Evolutionary conservation across 495 filamentous ascomycete species (phyloP).

Genomic region (Cetradonia linearis): DNA sequence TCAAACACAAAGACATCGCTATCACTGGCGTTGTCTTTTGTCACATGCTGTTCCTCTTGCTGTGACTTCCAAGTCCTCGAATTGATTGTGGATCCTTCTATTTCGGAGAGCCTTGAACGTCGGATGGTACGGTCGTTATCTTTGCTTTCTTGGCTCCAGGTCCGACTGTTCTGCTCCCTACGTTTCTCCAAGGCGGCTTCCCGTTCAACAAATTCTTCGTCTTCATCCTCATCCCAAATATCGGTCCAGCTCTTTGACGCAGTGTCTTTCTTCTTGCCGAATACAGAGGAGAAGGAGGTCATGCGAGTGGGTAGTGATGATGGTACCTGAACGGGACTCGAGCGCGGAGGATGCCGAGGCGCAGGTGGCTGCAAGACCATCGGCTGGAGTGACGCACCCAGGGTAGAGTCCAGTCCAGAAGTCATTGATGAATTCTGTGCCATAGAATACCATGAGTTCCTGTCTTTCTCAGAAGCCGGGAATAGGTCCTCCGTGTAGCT

Average conservation of each 20-base stretch:
- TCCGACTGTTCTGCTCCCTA: slow-evolving; percentile 66
- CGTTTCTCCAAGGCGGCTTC: slow-evolving; percentile 50
- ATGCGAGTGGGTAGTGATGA: slow-evolving; percentile 68
- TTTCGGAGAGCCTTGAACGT: slow-evolving; percentile 33
- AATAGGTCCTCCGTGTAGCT: slow-evolving; percentile 84
- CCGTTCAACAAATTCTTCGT: slow-evolving; percentile 52
- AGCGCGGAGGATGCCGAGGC: slow-evolving; percentile 33
- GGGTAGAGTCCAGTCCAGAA: slow-evolving; percentile 63
- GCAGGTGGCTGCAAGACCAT: slow-evolving; percentile 37
- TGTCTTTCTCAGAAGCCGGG: slow-evolving; percentile 60
- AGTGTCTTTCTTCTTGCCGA: slow-evolving; percentile 60
- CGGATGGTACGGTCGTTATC: slow-evolving; percentile 31
- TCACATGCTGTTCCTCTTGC: slow-evolving; percentile 33
- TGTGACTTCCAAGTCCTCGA: slow-evolving; percentile 18
- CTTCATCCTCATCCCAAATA: slow-evolving; percentile 83
- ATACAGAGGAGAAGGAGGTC: slow-evolving; percentile 63
- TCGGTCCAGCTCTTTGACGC: slow-evolving; percentile 98
- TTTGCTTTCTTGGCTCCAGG: slow-evolving; percentile 70
- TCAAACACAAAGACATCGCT: slow-evolving; percentile 61
- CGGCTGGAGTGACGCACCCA: slow-evolving; percentile 61
- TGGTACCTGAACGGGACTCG: slow-evolving; percentile 51
- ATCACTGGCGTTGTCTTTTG: slow-evolving; percentile 47
- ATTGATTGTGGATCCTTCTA: slow-evolving; percentile 19
- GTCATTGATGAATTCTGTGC: slow-evolving; percentile 65
- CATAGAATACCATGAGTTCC: slow-evolving; percentile 62